Conservation (phyloP, 129 eudicot species). For the Arctium minus region DNA sequence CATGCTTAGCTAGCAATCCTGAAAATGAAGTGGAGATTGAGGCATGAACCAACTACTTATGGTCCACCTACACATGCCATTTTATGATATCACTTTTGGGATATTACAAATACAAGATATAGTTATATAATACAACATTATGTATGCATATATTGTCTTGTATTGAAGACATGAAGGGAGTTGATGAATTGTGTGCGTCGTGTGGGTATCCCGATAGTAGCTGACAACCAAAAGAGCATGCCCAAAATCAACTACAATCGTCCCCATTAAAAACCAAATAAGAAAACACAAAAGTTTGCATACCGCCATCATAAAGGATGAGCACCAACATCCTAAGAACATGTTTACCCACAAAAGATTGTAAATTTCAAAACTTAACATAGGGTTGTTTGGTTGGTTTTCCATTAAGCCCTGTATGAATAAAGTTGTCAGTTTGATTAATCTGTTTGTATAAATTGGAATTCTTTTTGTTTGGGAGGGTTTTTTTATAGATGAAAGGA, state of each 20-base stretch:
- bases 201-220: background rate
- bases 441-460: too few species aligned
- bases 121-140: constrained; percentile 21
- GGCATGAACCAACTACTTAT: constrained; percentile 28
- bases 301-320: background rate
- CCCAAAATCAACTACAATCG: background rate
- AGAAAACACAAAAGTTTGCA: background rate
- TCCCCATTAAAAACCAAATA: background rate
- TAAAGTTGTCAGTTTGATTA: too few species aligned
- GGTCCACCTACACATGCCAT: constrained; percentile 28
- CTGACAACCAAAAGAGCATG: constrained; percentile 3
- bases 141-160: constrained; percentile 26
- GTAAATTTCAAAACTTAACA: background rate
- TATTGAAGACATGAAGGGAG: constrained; percentile 17
- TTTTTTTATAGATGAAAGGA: too few species aligned
- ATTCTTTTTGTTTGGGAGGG: too few species aligned
- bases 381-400: too few species aligned
- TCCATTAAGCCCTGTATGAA: too few species aligned
- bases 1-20: constrained; percentile 14
- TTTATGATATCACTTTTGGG: constrained; percentile 18
- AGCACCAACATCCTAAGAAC: background rate
- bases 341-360: background rate
- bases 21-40: constrained; percentile 24
- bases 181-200: constrained; percentile 11
- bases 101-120: constrained; percentile 21